These are phyloP conservation scores for Articulospora tetracladia DNA, from an alignment of 495 filamentous ascomycete genomes.

Conservation along the genomic window DNA sequence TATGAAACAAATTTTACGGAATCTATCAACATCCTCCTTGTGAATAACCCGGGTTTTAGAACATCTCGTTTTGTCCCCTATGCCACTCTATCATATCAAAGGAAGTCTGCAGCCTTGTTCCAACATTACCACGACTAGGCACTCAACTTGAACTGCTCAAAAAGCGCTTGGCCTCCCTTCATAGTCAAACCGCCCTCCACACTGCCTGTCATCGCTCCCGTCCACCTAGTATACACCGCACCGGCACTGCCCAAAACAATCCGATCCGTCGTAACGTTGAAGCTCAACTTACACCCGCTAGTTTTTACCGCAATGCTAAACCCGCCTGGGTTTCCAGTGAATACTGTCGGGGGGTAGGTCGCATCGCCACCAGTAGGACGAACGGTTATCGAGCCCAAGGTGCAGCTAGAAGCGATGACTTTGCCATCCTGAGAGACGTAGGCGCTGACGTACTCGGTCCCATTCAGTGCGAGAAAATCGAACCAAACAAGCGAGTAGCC, in stretches of 20 bases:
- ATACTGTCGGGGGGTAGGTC: conserved; percentile 15
- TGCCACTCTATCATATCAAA: background rate
- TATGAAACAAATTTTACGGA: no score
- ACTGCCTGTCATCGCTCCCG: background rate
- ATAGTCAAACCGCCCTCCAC: background rate
- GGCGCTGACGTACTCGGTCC: conserved; percentile 29
- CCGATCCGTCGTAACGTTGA: background rate
- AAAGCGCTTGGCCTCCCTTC: background rate
- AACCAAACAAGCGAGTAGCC: conserved; percentile 40
- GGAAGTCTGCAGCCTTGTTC: background rate
- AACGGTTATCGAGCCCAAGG: conserved; percentile 1
- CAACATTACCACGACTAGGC: background rate
- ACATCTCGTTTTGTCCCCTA: background rate
- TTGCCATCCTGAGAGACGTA: conserved; percentile 30
- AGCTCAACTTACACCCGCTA: background rate
- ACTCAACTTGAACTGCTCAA: conserved; percentile 12
- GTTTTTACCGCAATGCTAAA: conserved; percentile 17
- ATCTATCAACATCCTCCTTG: no score
- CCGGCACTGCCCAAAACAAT: background rate
- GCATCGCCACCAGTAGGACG: conserved; percentile 5
- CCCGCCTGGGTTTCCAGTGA: conserved; percentile 2
- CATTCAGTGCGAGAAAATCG: conserved; percentile 25
- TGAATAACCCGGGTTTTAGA: no score
- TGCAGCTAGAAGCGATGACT: conserved; percentile 16
- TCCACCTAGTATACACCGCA: conserved; percentile 4